These are phyloP conservation scores for Backusella luteola DNA, from an alignment of 192 early-diverging fungal species.

Conservation along the genomic window DNA sequence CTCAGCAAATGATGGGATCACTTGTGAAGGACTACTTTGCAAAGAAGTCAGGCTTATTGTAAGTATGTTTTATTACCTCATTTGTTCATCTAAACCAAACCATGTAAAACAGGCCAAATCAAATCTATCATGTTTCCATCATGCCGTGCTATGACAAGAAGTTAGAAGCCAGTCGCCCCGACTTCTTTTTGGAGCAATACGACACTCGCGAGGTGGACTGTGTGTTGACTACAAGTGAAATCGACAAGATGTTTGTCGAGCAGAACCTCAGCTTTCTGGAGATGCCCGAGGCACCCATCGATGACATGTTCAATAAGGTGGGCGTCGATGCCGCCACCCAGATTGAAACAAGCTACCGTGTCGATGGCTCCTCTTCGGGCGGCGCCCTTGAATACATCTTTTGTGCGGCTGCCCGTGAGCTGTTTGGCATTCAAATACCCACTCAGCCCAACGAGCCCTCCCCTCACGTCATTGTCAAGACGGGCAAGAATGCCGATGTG, in stretches of 20 bases:
- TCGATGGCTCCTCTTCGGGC: conserved; percentile 84
- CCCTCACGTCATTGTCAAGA: conserved; percentile 56
- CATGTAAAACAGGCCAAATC: conserved; percentile 47
- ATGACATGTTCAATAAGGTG: conserved; percentile 50
- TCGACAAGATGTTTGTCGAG: conserved; percentile 84
- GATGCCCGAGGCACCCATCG: conserved; percentile 54
- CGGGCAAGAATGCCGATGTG: conserved; percentile 82
- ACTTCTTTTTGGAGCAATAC: conserved; percentile 85
- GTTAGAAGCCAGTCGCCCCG: conserved; percentile 90
- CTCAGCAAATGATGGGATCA: conserved; percentile 96
- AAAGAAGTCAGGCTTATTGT: conserved; percentile 52
- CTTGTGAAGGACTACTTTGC: conserved; percentile 87
- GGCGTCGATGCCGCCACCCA: conserved; percentile 13
- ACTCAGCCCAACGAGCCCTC: conserved; percentile 44
- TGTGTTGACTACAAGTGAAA: conserved; percentile 92
- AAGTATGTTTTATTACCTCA: neutral
- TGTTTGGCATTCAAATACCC: conserved; percentile 70
- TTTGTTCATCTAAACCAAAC: neutral
- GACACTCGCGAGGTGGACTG: conserved; percentile 93
- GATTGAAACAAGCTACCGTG: conserved; percentile 39
- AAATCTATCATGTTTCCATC: conserved; percentile 89
- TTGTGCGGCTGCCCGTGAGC: conserved; percentile 71
- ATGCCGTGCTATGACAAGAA: conserved; percentile 99
- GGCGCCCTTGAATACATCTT: conserved; percentile 90
- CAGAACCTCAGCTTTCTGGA: conserved; percentile 47